These are phyloP conservation scores for Rhizopus delemar DNA, from an alignment of 371 early-diverging fungal species.

Conservation along the genomic window DNA sequence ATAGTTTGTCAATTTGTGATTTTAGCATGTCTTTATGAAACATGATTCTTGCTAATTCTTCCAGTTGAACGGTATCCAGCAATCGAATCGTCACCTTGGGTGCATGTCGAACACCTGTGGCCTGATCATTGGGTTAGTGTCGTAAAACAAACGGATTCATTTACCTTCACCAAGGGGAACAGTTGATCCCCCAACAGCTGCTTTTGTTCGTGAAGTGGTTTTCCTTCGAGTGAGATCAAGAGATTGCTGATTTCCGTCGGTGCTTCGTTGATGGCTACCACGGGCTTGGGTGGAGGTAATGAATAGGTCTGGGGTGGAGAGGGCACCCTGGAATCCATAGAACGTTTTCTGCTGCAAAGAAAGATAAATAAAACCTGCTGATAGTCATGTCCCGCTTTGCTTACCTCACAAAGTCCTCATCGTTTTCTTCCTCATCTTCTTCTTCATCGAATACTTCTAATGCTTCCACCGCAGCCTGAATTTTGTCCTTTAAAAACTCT, in stretches of 20 bases:
- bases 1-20: conserved; percentile 28
- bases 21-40: conserved; percentile 40
- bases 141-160: background rate
- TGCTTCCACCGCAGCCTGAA: conserved; percentile 39
- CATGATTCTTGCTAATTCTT: conserved; percentile 50
- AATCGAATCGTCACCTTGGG: conserved; percentile 52
- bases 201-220: conserved; percentile 39
- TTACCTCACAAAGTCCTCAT: background rate
- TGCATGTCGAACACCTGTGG: conserved; percentile 39
- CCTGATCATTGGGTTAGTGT: conserved; percentile 19
- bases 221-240: conserved; percentile 37
- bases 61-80: conserved; percentile 48
- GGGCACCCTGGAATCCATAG: background rate
- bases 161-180: conserved; percentile 53
- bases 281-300: conserved; percentile 22
- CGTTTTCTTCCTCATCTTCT: conserved; percentile 16
- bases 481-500: conserved; percentile 41
- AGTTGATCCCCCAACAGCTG: conserved; percentile 47
- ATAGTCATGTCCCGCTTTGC: too few relatives aligned
- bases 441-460: conserved; percentile 41
- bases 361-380: too few relatives aligned
- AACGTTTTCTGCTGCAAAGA: too few relatives aligned
- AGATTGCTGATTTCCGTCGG: conserved; percentile 23
- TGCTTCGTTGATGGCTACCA: conserved; percentile 3
- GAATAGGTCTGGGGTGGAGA: conserved; percentile 12